These are phyloP conservation scores for Liriodendron chinense DNA, from an alignment of 164 flowering plant genomes.

Conservation along the genomic window DNA sequence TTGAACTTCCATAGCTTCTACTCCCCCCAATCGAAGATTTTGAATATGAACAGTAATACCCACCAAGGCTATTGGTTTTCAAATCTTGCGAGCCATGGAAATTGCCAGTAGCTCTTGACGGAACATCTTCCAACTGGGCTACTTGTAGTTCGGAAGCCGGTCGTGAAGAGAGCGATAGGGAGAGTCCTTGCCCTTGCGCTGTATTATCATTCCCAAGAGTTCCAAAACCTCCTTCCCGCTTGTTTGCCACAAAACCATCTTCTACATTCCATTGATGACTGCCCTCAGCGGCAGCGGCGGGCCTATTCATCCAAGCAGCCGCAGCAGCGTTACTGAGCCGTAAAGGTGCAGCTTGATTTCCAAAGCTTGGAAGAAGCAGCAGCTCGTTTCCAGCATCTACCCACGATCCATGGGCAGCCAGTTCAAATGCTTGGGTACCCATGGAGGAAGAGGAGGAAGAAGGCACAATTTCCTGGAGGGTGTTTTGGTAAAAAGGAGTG, in stretches of 20 bases:
- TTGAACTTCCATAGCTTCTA: conserved; percentile 30
- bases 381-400: conserved; percentile 30
- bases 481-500: conserved; percentile 29
- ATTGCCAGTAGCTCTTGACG: conserved; percentile 17
- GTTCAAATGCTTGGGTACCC: conserved; percentile 20
- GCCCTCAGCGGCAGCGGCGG: conserved; percentile 10
- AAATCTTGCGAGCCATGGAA: conserved; percentile 21
- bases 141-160: conserved; percentile 23
- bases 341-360: conserved; percentile 19
- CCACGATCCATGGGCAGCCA: conserved; percentile 28
- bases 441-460: conserved; percentile 10
- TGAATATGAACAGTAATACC: conserved; percentile 6
- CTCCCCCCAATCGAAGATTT: conserved; percentile 16
- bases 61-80: conserved; percentile 10
- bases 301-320: conserved; percentile 16
- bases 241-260: conserved; percentile 15
- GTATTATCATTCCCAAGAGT: conserved; percentile 23
- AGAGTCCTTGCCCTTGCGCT: conserved; percentile 29
- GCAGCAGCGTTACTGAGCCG: conserved; percentile 12
- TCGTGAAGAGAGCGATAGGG: conserved; percentile 51
- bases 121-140: conserved; percentile 25
- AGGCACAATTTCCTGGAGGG: conserved; percentile 35
- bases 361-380: conserved; percentile 31
- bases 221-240: conserved; percentile 11
- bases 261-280: conserved; percentile 31